These are phyloP conservation scores for Diaporthe sp. DNA, from an alignment of 2,329 filamentous ascomycete genomes.

Conservation along the genomic window DNA sequence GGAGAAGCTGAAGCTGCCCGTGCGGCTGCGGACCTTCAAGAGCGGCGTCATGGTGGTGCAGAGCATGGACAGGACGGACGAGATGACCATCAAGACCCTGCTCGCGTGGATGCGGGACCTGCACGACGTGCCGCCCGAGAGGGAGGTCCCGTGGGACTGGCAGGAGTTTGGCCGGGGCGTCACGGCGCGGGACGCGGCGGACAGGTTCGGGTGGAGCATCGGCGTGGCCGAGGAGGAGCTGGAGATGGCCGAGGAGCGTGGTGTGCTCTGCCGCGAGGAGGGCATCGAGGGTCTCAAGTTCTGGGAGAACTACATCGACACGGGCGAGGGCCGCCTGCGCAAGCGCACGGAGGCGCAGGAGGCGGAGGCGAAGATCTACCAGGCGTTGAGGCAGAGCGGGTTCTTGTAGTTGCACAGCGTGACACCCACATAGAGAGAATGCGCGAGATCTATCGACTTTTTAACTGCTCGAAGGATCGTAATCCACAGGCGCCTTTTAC, in stretches of 20 bases:
- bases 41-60: slow-evolving; percentile 97
- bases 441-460: neutral
- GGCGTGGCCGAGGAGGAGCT: slow-evolving; percentile 96
- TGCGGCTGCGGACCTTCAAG: slow-evolving; percentile 89
- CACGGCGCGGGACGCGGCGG: slow-evolving; percentile 89
- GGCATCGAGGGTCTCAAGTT: slow-evolving; percentile 91
- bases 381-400: slow-evolving; percentile 59
- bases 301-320: slow-evolving; percentile 84
- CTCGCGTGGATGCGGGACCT: slow-evolving; percentile 83
- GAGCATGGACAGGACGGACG: slow-evolving; percentile 87
- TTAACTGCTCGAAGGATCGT: neutral
- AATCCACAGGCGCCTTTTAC: neutral
- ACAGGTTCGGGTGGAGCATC: slow-evolving; percentile 95
- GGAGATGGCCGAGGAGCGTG: slow-evolving; percentile 95
- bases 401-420: slow-evolving; percentile 47
- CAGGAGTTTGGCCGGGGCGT: slow-evolving; percentile 84
- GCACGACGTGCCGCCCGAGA: slow-evolving; percentile 74
- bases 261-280: slow-evolving; percentile 89
- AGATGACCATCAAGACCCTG: slow-evolving; percentile 85
- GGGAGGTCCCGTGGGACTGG: slow-evolving; percentile 82
- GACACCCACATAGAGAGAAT: neutral
- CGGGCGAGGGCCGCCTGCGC: slow-evolving; percentile 54
- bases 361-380: slow-evolving; percentile 58
- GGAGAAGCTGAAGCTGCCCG: slow-evolving; percentile 88
- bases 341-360: slow-evolving; percentile 48